These are phyloP conservation scores for Aurantiochytrium sp. DNA, from an alignment of 108 stramenopile species.

Conservation along the genomic window DNA sequence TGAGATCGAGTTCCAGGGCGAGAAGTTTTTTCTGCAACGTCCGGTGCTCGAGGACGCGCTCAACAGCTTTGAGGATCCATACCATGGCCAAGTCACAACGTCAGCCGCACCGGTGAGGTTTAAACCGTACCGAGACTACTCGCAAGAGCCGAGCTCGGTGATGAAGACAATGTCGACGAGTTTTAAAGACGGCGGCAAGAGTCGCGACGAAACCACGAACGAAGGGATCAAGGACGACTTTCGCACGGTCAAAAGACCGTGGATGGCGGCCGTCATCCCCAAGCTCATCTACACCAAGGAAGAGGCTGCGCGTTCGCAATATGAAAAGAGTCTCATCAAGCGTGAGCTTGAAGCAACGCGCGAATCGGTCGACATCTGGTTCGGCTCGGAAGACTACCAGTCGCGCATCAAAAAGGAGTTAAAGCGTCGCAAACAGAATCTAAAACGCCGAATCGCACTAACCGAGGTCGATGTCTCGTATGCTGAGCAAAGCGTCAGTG, in stretches of 20 bases:
- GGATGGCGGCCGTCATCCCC: background rate
- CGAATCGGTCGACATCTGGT: background rate
- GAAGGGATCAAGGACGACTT: background rate
- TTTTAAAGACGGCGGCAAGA: too few species aligned
- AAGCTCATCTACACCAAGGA: conserved; percentile 12
- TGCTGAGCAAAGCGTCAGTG: background rate
- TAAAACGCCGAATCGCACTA: background rate
- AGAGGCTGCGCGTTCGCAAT: background rate
- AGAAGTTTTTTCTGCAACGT: background rate
- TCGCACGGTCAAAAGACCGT: background rate
- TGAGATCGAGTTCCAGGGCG: background rate
- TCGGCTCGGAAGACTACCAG: background rate
- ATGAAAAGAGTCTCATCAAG: background rate
- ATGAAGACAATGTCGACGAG: background rate
- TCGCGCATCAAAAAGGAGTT: background rate
- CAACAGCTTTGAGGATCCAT: background rate
- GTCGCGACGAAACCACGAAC: too few species aligned
- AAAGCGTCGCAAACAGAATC: background rate
- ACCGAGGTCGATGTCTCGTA: background rate
- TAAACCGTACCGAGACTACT: background rate
- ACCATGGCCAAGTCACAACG: background rate
- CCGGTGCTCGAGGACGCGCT: background rate
- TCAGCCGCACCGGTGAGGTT: background rate
- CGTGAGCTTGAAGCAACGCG: background rate
- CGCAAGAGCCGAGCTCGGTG: background rate